Percentiles rank a stretch among this genome's conserved stretches.
These are phyloP conservation scores for Candida tallmaniae DNA, from an alignment of 805 yeast genomes.

Conservation along the genomic window DNA sequence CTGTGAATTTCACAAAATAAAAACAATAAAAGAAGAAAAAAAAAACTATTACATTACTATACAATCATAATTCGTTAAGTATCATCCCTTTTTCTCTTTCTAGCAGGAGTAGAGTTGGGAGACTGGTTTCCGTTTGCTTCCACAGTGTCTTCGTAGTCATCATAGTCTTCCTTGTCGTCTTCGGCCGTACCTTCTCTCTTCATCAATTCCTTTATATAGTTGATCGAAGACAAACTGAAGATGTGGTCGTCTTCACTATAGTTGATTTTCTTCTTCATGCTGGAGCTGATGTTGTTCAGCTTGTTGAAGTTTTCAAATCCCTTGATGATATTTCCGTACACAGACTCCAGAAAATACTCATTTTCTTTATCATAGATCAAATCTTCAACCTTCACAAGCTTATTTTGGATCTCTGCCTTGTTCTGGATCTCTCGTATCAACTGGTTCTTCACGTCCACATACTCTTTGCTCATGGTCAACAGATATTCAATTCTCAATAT, in stretches of 20 bases:
- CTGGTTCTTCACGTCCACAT: constrained; percentile 62
- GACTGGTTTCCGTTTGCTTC: constrained; percentile 16
- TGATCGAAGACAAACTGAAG: constrained; percentile 70
- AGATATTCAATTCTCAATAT: too few relatives aligned
- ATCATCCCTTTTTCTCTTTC: constrained; percentile 20
- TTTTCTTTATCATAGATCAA: constrained; percentile 75
- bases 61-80: not conserved
- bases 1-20: too few relatives aligned
- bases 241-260: constrained; percentile 75
- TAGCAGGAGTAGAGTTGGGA: constrained; percentile 17
- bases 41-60: too few relatives aligned
- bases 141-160: constrained; percentile 34
- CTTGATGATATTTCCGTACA: constrained; percentile 77
- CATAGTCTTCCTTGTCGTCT: constrained; percentile 26
- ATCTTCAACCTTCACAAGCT: constrained; percentile 64
- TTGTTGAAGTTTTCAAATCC: constrained; percentile 84
- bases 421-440: constrained; percentile 58
- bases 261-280: constrained; percentile 42
- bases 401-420: constrained; percentile 62
- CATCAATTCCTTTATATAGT: constrained; percentile 55
- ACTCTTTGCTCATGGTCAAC: constrained; percentile 33
- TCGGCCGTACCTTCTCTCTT: constrained; percentile 44
- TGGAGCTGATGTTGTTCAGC: constrained; percentile 16
- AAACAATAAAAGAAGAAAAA: too few relatives aligned
- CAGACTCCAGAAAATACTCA: constrained; percentile 67